Percentiles rank a stretch among this genome's conserved stretches.
These are phyloP conservation scores for Cladosporium oxysporum DNA, from an alignment of 2,329 filamentous ascomycete species.

Conservation along the genomic window DNA sequence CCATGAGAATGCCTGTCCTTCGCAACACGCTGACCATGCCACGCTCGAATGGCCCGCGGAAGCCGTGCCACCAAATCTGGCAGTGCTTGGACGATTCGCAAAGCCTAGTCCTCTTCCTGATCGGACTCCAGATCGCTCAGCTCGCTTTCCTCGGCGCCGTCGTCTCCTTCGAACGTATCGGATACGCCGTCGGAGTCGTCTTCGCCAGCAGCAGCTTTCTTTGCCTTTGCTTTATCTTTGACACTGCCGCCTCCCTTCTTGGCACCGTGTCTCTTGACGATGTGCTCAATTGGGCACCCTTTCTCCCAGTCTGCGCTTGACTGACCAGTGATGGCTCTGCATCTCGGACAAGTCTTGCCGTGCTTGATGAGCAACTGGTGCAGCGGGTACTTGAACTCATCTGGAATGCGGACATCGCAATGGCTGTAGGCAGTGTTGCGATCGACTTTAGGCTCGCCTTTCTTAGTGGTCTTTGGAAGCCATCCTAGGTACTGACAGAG, in stretches of 20 bases:
- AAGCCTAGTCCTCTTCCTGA: slow-evolving; percentile 25
- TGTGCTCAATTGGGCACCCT: slow-evolving; percentile 64
- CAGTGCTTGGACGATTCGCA: neutral
- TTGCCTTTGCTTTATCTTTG: slow-evolving; percentile 42
- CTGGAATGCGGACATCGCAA: slow-evolving; percentile 61
- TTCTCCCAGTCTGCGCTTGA: slow-evolving; percentile 64
- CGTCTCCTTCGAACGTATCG: slow-evolving; percentile 72
- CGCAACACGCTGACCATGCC: neutral
- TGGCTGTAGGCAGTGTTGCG: slow-evolving; percentile 60
- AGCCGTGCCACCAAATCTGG: neutral
- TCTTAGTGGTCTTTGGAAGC: slow-evolving; percentile 53
- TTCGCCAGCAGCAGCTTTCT: slow-evolving; percentile 81
- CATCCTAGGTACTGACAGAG: slow-evolving; percentile 63
- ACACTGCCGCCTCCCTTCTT: slow-evolving; percentile 48
- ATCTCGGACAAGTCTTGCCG: slow-evolving; percentile 62
- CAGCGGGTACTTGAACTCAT: slow-evolving; percentile 63
- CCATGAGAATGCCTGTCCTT: neutral
- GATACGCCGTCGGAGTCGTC: slow-evolving; percentile 71
- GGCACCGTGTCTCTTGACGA: slow-evolving; percentile 59
- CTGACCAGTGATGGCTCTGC: slow-evolving; percentile 61
- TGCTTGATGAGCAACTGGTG: slow-evolving; percentile 64
- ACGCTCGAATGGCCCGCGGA: neutral
- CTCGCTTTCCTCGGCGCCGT: slow-evolving; percentile 57
- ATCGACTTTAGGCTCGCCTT: slow-evolving; percentile 47
- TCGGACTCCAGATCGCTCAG: slow-evolving; percentile 40